Evolutionary conservation across 495 filamentous ascomycete genomes (phyloP).

Genomic region (Penicillium lividum): DNA sequence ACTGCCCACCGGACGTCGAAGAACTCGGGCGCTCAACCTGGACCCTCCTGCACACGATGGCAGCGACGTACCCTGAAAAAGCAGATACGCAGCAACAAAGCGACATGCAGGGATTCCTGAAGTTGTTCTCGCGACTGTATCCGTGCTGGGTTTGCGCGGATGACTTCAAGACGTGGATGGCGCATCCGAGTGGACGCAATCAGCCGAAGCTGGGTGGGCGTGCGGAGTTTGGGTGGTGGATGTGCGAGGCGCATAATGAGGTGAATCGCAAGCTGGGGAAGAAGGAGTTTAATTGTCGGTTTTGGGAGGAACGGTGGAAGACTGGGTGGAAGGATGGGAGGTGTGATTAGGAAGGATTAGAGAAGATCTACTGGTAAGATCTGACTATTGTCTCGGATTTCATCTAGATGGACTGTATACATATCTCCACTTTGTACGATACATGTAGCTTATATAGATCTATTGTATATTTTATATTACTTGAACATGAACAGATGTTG

Average conservation of each 20-base stretch:
- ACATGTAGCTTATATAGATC: not conserved
- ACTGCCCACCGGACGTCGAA: slow-evolving; percentile 68
- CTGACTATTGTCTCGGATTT: slow-evolving; percentile 2
- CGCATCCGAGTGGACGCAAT: slow-evolving; percentile 57
- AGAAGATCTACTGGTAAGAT: not conserved
- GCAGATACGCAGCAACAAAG: slow-evolving; percentile 67
- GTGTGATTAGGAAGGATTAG: slow-evolving; percentile 40
- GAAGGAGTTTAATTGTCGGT: slow-evolving; percentile 82
- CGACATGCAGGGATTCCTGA: slow-evolving; percentile 77
- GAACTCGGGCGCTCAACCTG: slow-evolving; percentile 80
- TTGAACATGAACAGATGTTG: not conserved
- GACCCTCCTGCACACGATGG: slow-evolving; percentile 90
- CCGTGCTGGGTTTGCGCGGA: slow-evolving; percentile 95
- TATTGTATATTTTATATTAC: too few species aligned
- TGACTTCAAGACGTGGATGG: slow-evolving; percentile 85
- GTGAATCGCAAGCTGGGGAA: slow-evolving; percentile 95
- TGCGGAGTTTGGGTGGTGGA: slow-evolving; percentile 84
- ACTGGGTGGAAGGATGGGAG: slow-evolving; percentile 89
- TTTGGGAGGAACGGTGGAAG: slow-evolving; percentile 94
- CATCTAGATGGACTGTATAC: not conserved
- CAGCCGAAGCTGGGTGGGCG: slow-evolving; percentile 66
- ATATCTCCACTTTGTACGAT: slow-evolving; percentile 13
- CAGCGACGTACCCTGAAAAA: slow-evolving; percentile 75
- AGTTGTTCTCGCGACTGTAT: slow-evolving; percentile 78
- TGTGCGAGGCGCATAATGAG: slow-evolving; percentile 97